Evolutionary conservation across 371 early-diverging fungal genomes (phyloP), one percentile per base, ranked within the genome.

Genomic region (Rhizomucor miehei): DNA sequence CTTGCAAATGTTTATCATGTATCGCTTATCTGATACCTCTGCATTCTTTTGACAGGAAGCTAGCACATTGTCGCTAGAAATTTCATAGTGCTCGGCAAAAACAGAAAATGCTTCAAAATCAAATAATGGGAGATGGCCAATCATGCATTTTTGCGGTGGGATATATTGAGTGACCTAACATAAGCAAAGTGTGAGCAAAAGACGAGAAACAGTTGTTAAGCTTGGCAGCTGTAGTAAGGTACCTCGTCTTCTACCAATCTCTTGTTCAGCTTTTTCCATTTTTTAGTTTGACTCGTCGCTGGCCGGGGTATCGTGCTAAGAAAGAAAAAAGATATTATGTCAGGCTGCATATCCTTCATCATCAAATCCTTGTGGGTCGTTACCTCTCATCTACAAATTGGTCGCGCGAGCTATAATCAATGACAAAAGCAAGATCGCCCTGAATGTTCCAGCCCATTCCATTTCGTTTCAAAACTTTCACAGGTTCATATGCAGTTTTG

Each of bases 371-470:
- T 16, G 17, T 47, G n/a, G 6, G 19, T 38, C 48, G 61, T 36
- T 54, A 61, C 61, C 46, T 62, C 38, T 73, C 75, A 57, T 81
- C 73, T 1, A 76, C 75, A 70, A 77, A 80, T 10, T 57, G 35
- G 1, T 66, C 50, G 11, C 66, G 56, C 6, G 65, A 50, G 35
- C 66, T 61, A 48, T 65, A 73, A 54, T 80, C 77, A 6, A 86
- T 65, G 0, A 86, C 76, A 63, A 90, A 87, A 0, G 86, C 83
- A 12, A 91, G 38, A 34, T 88, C 84, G 13, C 89, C 91, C 55
- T 78, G 83, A 8, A 80, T 72, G 52, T 84, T 89, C 91, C 91
- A 91, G 0, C 80, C 77, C 44, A 77, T 61, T 0, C 80, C 86
- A 43, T 77, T 75, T 29, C 80, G 71, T 40, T 73, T 75, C 10